A percentile compares a stretch with the other conserved stretches of the same genome.
Evolutionary conservation across 805 yeast species (phyloP).

Genomic region (Candida ulmi): DNA sequence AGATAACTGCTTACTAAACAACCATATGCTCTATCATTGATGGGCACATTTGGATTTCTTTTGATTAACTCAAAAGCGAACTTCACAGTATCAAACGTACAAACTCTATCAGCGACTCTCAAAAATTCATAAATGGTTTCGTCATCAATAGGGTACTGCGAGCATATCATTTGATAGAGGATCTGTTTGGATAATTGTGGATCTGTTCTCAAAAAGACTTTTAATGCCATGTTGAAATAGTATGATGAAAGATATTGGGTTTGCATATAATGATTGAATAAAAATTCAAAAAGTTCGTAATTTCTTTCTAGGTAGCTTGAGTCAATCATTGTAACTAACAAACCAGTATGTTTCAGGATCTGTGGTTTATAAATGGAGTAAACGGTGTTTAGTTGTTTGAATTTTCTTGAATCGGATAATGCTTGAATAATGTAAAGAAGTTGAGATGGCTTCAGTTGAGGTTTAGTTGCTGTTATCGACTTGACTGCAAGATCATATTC

Average conservation of each 20-base stretch:
- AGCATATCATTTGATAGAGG: slow-evolving; percentile 20
- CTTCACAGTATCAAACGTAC: slow-evolving; percentile 13
- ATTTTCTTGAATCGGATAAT: neutral
- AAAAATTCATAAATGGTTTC: slow-evolving; percentile 16
- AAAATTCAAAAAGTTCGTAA: slow-evolving; percentile 13
- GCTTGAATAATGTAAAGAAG: neutral
- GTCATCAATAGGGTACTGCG: slow-evolving; percentile 19
- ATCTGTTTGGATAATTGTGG: slow-evolving; percentile 23
- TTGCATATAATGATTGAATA: slow-evolving; percentile 14
- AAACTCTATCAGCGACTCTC: slow-evolving; percentile 10
- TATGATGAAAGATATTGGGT: slow-evolving; percentile 2
- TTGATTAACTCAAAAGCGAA: slow-evolving; percentile 18
- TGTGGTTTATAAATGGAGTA: neutral
- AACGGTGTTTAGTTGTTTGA: neutral
- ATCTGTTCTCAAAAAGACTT: slow-evolving; percentile 15
- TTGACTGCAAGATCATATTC: neutral
- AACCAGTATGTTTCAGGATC: neutral
- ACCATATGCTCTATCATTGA: slow-evolving; percentile 14
- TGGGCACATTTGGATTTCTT: slow-evolving; percentile 16
- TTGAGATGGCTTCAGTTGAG: neutral
- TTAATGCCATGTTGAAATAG: slow-evolving; percentile 18
- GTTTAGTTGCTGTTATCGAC: neutral
- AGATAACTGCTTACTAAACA: slow-evolving; percentile 4
- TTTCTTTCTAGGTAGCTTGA: slow-evolving; percentile 6
- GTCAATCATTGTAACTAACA: neutral